Evolutionary conservation across 2,329 filamentous ascomycete species (phyloP).

Genomic region (Sporothrix euskadiensis): DNA sequence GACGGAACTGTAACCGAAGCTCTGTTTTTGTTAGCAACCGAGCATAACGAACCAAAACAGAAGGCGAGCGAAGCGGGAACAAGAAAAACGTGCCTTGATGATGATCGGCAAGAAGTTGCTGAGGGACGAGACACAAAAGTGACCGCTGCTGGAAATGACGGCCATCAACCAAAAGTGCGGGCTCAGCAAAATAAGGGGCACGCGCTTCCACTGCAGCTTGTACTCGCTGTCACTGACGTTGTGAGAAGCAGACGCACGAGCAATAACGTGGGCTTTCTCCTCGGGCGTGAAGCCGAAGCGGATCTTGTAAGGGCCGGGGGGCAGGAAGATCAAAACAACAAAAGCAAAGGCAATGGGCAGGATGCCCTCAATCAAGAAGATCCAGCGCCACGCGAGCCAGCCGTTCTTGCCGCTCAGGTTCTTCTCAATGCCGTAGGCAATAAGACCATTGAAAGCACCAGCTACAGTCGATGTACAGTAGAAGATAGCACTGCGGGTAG

Average conservation of each 20-base stretch:
- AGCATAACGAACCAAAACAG: neutral
- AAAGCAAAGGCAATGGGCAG: conserved; percentile 37
- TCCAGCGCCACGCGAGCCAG: conserved; percentile 45
- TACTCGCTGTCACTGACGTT: conserved; percentile 7
- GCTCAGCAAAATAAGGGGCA: conserved; percentile 31
- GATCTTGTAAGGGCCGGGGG: conserved; percentile 4
- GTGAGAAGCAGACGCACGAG: neutral
- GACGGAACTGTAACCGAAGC: conserved; percentile 40
- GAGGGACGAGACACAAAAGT: conserved; percentile 41
- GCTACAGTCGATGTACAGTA: conserved; percentile 46
- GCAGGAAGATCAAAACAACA: neutral
- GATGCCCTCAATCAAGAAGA: conserved; percentile 46
- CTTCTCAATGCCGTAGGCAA: conserved; percentile 41
- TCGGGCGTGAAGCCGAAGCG: neutral
- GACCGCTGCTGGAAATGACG: conserved; percentile 38
- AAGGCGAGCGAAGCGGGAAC: neutral
- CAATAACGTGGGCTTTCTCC: neutral
- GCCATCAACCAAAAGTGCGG: conserved; percentile 10
- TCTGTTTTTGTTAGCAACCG: conserved; percentile 25
- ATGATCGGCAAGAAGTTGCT: conserved; percentile 42
- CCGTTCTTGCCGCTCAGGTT: conserved; percentile 42
- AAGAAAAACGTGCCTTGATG: conserved; percentile 29
- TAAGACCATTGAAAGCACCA: conserved; percentile 45
- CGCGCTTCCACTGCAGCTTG: neutral
- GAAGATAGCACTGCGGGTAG: conserved; percentile 41